phyloP scores from a whole-genome alignment of 139 green algal species.

The Chlorella vulgaris region DNA sequence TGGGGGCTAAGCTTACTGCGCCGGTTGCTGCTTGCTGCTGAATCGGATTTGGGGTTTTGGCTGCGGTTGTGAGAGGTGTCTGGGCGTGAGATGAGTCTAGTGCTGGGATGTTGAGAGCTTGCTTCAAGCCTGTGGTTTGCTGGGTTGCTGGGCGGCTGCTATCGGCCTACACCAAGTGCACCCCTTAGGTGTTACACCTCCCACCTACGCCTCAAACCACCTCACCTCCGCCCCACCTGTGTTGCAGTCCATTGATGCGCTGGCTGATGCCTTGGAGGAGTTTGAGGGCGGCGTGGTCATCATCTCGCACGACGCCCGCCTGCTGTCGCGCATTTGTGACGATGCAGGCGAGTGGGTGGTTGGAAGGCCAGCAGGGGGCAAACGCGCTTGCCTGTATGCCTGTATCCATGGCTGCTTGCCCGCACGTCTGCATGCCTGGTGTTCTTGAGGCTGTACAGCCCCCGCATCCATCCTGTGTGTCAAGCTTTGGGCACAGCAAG shows the following conservation, averaged over 20 bases:
- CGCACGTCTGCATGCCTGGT: too few relatives aligned
- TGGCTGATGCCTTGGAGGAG: slow-evolving; percentile 90
- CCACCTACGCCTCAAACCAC: background rate
- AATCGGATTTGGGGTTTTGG: background rate
- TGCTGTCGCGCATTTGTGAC: slow-evolving; percentile 90
- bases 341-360: slow-evolving; percentile 69
- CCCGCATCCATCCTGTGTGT: too few relatives aligned
- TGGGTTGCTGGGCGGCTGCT: background rate
- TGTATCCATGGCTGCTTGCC: background rate
- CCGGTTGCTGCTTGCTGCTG: background rate
- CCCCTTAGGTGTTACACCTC: too few relatives aligned
- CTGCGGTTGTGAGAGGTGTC: background rate
- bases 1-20: background rate
- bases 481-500: too few relatives aligned
- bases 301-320: slow-evolving; percentile 96
- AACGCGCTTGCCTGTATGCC: background rate
- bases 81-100: too few relatives aligned
- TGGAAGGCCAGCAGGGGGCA: too few relatives aligned
- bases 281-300: slow-evolving; percentile 97
- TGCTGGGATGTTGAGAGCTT: background rate
- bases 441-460: too few relatives aligned
- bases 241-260: slow-evolving; percentile 92
- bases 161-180: too few relatives aligned
- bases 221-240: too few relatives aligned
- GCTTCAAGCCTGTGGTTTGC: background rate